Percentiles rank a stretch among this genome's conserved stretches.
These are phyloP conservation scores for Phytophthora syringae DNA, from an alignment of 352 stramenopile species.

Conservation along the genomic window DNA sequence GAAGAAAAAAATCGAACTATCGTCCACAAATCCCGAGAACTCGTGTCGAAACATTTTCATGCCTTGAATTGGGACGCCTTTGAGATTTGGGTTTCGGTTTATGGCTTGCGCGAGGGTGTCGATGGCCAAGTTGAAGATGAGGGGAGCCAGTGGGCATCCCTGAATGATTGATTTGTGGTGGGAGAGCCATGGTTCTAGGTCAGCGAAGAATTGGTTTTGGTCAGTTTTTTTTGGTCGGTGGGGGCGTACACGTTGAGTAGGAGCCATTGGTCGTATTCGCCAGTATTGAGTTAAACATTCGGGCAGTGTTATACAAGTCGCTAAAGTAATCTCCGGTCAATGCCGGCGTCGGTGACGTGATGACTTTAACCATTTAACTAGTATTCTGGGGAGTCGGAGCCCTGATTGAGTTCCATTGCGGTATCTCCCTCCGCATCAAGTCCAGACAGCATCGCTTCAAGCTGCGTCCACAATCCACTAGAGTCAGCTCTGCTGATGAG, in stretches of 20 bases:
- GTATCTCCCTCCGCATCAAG: no score
- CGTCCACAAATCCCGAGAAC: constrained; percentile 3
- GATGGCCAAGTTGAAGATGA: neutral
- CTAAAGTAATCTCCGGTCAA: no score
- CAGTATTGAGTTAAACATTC: no score
- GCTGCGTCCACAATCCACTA: no score
- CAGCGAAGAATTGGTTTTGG: neutral
- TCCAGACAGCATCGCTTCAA: no score
- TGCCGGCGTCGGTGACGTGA: no score
- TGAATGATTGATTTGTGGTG: neutral
- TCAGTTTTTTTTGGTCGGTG: neutral
- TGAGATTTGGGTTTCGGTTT: neutral
- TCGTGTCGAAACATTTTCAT: neutral
- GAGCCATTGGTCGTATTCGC: neutral
- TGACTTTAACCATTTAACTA: no score
- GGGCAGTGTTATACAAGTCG: no score
- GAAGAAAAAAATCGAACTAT: neutral
- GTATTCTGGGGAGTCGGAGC: no score
- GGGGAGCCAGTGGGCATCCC: neutral
- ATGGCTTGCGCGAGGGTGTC: neutral
- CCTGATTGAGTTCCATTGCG: no score
- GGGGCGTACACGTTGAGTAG: neutral
- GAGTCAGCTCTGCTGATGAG: no score
- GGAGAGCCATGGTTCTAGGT: neutral
- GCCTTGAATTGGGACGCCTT: neutral